Evolutionary conservation across 106 monocot genomes (phyloP), one percentile per base, ranked within the genome.

Genomic region (Vanilla planifolia): DNA sequence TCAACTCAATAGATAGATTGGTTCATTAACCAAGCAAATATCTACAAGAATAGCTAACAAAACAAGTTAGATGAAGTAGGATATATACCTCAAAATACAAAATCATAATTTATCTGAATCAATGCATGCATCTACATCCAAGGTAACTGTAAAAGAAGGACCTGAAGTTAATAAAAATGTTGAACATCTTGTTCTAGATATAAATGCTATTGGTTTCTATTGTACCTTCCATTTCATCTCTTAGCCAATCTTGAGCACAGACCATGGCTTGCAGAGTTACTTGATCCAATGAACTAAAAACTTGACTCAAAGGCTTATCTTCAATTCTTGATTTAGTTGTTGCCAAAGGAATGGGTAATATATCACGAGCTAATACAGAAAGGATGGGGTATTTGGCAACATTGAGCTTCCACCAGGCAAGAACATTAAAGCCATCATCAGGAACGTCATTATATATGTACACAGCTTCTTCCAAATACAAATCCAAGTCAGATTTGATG

Each of bases 381-480:
- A 88, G 78, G 5, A 82, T 66, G 24, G 88, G 79, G 71, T 79
- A 88, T 48, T 88, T 88, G 8, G 88, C 76, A 33, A 76, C 72
- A 68, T 83, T 83, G 23, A 66, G 69, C 59, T 74, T 88, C 88
- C 88, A 88, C 88, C 88, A 83, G n/a, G 76, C 62, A 63, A 88
- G 71, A 20, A 88, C 69, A 39, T 83, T 67, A 67, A 88, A 83
- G 28, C 43, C 67, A n/a, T 82, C 87, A 39, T 52, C 70, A 55
- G 42, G 62, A 10, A 72, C 82, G 30, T 70, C 70, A 68, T 75
- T 83, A 47, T 58, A 61, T 15, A 73, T 75, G 72, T 88, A 63
- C 28, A 83, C 88, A 21, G 83, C 32, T 70, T 88, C 88, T 60
- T 83, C 88, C 45, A 88, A 73, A 52, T 88, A 88, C 72, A 83